These are phyloP conservation scores for Solanum chaucha DNA, from an alignment of 257 asterid species.

Conservation along the genomic window DNA sequence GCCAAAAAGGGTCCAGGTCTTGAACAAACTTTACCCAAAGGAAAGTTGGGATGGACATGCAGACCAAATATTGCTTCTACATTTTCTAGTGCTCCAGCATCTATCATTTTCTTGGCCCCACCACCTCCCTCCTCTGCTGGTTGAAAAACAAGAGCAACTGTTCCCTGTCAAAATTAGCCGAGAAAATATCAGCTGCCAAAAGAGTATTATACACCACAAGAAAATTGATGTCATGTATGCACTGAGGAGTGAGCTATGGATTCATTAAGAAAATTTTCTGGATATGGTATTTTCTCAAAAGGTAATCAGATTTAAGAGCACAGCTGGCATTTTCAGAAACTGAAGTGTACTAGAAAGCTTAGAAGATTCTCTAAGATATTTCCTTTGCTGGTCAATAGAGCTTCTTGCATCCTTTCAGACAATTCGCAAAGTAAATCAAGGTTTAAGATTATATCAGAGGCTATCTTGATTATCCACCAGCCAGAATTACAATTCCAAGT, in stretches of 20 bases:
- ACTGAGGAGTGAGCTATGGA: not conserved
- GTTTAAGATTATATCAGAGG: not conserved
- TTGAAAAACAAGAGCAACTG: slow-evolving; percentile 83
- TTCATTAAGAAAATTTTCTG: not conserved
- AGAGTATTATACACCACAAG: not conserved
- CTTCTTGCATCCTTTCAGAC: not conserved
- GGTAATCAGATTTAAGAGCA: not conserved
- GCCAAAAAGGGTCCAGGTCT: slow-evolving; percentile 74
- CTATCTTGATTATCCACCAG: not conserved
- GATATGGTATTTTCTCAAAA: not conserved
- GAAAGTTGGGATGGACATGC: slow-evolving; percentile 32
- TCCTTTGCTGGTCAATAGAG: not conserved
- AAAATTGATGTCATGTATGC: not conserved
- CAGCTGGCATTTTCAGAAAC: not conserved
- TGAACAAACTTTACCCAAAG: slow-evolving; percentile 44
- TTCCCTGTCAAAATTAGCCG: slow-evolving; percentile 49
- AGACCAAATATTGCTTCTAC: slow-evolving; percentile 77
- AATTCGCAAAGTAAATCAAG: not conserved
- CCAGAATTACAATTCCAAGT: not conserved
- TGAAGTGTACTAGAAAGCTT: not conserved
- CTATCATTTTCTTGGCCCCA: slow-evolving; percentile 83
- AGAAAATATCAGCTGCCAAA: not conserved
- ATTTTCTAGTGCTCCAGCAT: slow-evolving; percentile 63
- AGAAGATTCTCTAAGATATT: not conserved
- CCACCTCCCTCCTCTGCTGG: slow-evolving; percentile 99